Percentiles rank a stretch among this genome's conserved stretches.
Evolutionary conservation across 2,329 filamentous ascomycete species (phyloP).

Genomic region (Alternaria sp.): DNA sequence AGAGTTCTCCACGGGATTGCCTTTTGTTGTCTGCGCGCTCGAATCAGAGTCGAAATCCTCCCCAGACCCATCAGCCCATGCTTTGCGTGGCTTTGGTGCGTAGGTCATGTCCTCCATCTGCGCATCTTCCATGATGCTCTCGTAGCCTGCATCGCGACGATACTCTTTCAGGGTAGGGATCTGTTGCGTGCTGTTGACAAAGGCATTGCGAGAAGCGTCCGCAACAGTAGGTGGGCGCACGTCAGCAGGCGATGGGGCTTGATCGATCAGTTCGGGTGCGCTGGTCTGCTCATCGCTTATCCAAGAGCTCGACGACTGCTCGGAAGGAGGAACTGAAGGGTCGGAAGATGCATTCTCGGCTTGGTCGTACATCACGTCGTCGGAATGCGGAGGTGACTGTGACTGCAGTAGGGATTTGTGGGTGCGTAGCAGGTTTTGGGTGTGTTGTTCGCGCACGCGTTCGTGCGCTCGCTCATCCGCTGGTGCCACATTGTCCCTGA

Average conservation of each 20-base stretch:
- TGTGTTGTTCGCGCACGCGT: slow-evolving; percentile 47
- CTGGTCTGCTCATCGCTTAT: slow-evolving; percentile 18
- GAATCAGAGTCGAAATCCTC: slow-evolving; percentile 39
- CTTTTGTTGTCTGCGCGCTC: slow-evolving; percentile 30
- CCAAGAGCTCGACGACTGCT: slow-evolving; percentile 28
- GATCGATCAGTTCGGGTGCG: slow-evolving; percentile 25
- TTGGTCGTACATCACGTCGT: slow-evolving; percentile 23
- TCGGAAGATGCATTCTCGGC: slow-evolving; percentile 20
- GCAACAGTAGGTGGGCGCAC: slow-evolving; percentile 23
- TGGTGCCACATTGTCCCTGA: slow-evolving; percentile 24
- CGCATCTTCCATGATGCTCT: slow-evolving; percentile 23
- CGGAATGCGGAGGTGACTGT: slow-evolving; percentile 31
- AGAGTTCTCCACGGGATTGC: slow-evolving; percentile 21
- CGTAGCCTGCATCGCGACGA: slow-evolving; percentile 7
- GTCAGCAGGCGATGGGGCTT: slow-evolving; percentile 4
- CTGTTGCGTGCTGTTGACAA: slow-evolving; percentile 53
- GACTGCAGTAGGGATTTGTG: slow-evolving; percentile 18
- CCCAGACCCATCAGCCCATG: slow-evolving; percentile 50
- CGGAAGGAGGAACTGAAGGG: slow-evolving; percentile 23
- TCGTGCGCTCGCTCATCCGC: slow-evolving; percentile 44
- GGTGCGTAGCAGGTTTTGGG: slow-evolving; percentile 37
- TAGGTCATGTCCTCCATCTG: slow-evolving; percentile 35
- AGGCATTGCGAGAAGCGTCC: slow-evolving; percentile 48
- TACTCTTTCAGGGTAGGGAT: slow-evolving; percentile 42
- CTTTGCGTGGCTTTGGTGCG: slow-evolving; percentile 16